Conservation (phyloP, 768 basidiomycete genomes). For the Boletus sp. region DNA sequence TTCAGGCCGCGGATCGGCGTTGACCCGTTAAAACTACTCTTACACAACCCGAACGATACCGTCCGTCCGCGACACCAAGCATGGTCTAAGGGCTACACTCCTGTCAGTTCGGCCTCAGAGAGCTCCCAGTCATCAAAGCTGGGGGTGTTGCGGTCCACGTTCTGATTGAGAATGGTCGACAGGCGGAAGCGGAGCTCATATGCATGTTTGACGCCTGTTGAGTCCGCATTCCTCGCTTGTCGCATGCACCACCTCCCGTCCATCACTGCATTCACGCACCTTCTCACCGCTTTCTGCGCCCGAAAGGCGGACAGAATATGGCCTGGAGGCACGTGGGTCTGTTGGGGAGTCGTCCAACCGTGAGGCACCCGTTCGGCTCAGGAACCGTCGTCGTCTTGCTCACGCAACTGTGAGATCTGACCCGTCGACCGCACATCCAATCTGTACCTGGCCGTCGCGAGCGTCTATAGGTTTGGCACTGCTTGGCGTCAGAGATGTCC, state of each 20-base stretch:
- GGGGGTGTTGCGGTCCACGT: too few relatives aligned
- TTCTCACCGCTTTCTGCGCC: conserved; percentile 58
- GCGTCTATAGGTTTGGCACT: conserved; percentile 54
- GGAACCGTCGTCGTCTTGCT: conserved; percentile 44
- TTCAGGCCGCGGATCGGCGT: conserved; percentile 66
- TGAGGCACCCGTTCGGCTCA: conserved; percentile 60
- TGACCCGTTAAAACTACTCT: conserved; percentile 38
- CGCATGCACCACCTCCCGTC: conserved; percentile 58
- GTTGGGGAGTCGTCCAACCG: conserved; percentile 69
- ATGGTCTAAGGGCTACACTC: conserved; percentile 64
- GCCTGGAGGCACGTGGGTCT: conserved; percentile 69
- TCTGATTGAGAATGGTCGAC: neutral
- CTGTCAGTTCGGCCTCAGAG: conserved; percentile 50
- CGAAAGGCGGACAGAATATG: conserved; percentile 65
- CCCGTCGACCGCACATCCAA: conserved; percentile 63
- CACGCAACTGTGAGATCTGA: conserved; percentile 63
- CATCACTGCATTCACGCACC: conserved; percentile 55
- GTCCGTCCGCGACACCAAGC: conserved; percentile 62
- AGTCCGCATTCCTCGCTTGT: conserved; percentile 60
- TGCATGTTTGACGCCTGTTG: conserved; percentile 50
- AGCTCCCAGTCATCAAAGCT: conserved; percentile 27
- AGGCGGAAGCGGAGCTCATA: conserved; percentile 59
- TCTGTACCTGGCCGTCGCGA: conserved; percentile 59
- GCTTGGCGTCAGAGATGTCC: conserved; percentile 43
- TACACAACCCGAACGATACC: neutral